These are phyloP conservation scores for Maudiozyma pseudohumilis DNA, from an alignment of 805 yeast species.

Conservation along the genomic window DNA sequence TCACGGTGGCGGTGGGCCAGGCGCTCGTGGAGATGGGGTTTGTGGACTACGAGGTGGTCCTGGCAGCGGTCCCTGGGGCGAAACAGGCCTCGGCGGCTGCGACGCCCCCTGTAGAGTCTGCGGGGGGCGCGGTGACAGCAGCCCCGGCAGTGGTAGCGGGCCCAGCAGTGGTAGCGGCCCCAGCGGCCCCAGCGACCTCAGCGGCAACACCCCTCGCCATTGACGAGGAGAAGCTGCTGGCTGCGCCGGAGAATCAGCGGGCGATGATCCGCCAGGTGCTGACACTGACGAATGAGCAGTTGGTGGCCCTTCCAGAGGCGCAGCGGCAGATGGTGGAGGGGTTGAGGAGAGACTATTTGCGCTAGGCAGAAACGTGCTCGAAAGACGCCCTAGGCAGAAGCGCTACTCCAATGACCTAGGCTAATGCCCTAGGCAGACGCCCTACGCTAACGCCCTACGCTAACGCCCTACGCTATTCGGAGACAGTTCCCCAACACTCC, in stretches of 20 bases:
- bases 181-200: slow-evolving; percentile 3
- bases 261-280: slow-evolving; percentile 42
- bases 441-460: no score
- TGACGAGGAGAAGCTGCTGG: slow-evolving; percentile 37
- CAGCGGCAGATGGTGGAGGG: slow-evolving; percentile 45
- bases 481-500: no score
- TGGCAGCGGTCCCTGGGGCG: not conserved
- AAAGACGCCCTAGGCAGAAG: no score
- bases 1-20: slow-evolving; percentile 63
- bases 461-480: no score
- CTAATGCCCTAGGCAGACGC: no score
- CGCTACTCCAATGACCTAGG: no score
- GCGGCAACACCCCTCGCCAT: slow-evolving; percentile 23
- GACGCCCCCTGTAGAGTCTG: not conserved
- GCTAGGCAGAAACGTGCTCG: no score
- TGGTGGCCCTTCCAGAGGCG: slow-evolving; percentile 34
- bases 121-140: slow-evolving; percentile 38
- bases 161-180: not conserved
- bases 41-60: slow-evolving; percentile 50
- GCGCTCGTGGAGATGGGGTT: slow-evolving; percentile 70
- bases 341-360: slow-evolving; percentile 44
- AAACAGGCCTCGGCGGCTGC: not conserved
- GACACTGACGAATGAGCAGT: slow-evolving; percentile 35
- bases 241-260: slow-evolving; percentile 49
- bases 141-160: no score